A percentile compares a stretch with the other conserved stretches of the same genome.
phyloP scores from a whole-genome alignment of 2,329 filamentous ascomycete genomes.

The Pseudocercospora fuligena region DNA sequence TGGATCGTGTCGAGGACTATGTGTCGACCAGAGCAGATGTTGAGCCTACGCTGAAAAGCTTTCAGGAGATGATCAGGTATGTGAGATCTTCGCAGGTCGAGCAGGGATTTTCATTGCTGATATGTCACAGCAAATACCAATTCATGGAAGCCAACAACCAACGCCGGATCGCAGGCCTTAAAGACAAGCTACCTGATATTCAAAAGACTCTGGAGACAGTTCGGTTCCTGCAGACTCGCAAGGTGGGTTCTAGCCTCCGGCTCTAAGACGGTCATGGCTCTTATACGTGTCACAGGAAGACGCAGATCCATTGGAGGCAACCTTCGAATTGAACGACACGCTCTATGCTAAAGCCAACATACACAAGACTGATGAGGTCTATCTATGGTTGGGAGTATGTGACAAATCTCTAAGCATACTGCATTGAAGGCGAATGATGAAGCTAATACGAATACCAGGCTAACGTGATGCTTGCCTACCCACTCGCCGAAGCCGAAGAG shows the following conservation, averaged over 20 bases:
- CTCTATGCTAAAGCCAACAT: conserved; percentile 87
- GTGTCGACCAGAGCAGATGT: conserved; percentile 78
- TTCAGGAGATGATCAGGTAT: conserved; percentile 93
- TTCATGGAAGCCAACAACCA: conserved; percentile 98
- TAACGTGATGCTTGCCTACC: conserved; percentile 97
- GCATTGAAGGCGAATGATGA: neutral
- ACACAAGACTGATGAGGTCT: conserved; percentile 84
- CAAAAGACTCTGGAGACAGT: conserved; percentile 94
- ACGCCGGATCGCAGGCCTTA: conserved; percentile 76
- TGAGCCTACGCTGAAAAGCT: conserved; percentile 78
- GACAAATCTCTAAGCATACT: neutral
- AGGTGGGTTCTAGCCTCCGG: conserved; percentile 52
- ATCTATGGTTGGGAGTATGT: conserved; percentile 90
- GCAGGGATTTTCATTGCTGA: conserved; percentile 27
- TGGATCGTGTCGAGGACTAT: conserved; percentile 89
- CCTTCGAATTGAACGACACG: conserved; percentile 96
- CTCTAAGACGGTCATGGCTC: neutral
- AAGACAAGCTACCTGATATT: conserved; percentile 96
- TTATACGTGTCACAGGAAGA: neutral
- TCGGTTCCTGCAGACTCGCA: conserved; percentile 76
- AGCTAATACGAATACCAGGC: conserved; percentile 58
- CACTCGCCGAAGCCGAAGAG: conserved; percentile 81
- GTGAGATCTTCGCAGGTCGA: conserved; percentile 26
- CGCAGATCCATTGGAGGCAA: conserved; percentile 73
- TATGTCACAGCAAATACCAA: conserved; percentile 83